phyloP scores from a whole-genome alignment of 2,329 filamentous ascomycete genomes.

The Hirsutella thompsonii region DNA sequence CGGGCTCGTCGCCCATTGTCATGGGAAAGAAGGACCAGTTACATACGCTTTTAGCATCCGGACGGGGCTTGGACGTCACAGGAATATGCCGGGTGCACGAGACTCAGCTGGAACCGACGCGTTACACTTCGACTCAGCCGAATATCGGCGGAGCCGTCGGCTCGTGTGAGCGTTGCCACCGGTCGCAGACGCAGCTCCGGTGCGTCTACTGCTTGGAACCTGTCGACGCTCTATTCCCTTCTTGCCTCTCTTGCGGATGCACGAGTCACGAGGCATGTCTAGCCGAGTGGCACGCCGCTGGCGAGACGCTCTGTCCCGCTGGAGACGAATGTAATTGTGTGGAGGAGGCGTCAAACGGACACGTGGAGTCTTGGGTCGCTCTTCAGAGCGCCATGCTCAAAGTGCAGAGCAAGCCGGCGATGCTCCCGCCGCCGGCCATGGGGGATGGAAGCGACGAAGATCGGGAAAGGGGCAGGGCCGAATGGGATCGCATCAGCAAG shows the following conservation, averaged over 20 bases:
- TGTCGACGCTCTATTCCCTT: constrained; percentile 44
- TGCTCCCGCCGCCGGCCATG: constrained; percentile 16
- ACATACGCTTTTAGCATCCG: constrained; percentile 34
- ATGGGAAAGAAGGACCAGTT: constrained; percentile 43
- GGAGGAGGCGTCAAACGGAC: constrained; percentile 39
- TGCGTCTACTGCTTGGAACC: constrained; percentile 53
- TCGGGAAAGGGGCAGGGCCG: constrained; percentile 7
- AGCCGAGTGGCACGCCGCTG: constrained; percentile 43
- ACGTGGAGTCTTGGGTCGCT: constrained; percentile 49
- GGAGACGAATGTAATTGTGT: constrained; percentile 53
- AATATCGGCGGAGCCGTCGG: constrained; percentile 34
- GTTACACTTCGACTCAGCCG: constrained; percentile 28
- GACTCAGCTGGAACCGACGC: constrained; percentile 45
- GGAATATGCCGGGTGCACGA: constrained; percentile 52
- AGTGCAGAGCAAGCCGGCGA: constrained; percentile 10
- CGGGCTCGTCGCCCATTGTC: constrained; percentile 36
- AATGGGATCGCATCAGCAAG: constrained; percentile 15
- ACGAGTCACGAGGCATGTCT: constrained; percentile 46
- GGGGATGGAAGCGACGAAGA: constrained; percentile 17
- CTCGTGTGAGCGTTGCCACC: constrained; percentile 37
- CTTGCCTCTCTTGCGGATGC: constrained; percentile 51
- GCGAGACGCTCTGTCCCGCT: constrained; percentile 45
- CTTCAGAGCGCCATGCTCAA: constrained; percentile 24
- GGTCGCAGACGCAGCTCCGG: constrained; percentile 40
- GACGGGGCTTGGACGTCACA: constrained; percentile 47